Base-by-base conservation (phyloP, 2,329 filamentous ascomycete genomes). In the Rutstroemia sp. region DNA sequence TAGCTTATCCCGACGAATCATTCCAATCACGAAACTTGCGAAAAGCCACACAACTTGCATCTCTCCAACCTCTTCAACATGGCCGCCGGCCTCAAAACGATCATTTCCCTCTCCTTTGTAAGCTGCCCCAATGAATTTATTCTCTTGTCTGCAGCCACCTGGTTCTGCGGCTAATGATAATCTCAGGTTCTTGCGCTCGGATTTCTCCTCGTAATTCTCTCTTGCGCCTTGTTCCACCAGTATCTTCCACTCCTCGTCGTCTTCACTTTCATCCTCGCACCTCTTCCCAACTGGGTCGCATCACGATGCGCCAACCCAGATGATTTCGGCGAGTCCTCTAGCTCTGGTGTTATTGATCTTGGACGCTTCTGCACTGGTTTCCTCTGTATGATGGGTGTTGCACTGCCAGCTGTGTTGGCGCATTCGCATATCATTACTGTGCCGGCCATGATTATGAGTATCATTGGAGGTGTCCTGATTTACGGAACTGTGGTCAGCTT, bases 401-500 rank as follows among this genome's bases (percentile, higher is more conserved):
- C 94, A 51, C 81, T 99, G 5, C 94, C 94, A 4, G 80, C 88
- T 14, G 81, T 97, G 40, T 83, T 99, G 52, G 91, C 92, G 48
- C 94, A 97, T 73, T 88, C 89, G 60, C 83, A 83, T 57, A 79
- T 94, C 61, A 99, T 99, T 69, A 76, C 84, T 60, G 73, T 87
- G 57, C 85, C 89, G 52, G 94, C 94, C 49, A 95, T 96, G 85
- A 76, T 90, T 70, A 99, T 99, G 94, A 95, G 89, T 52, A 88
- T 99, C 65, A 75, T 92, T 52, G 94, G 94, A 27, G 94, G 94
- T 52, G 77, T 96, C 58, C 76, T 99, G 70, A 99, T 99, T 71
- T 99, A 99, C 74, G 89, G 90, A 57, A 99, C 94, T 49, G 96
- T 99, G 70, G 95, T 99, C 74, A 94, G 88, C 75, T 99, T 99